Evolutionary conservation across 1,284 basidiomycete genomes (phyloP).

Genomic region (Vanrija sp.): DNA sequence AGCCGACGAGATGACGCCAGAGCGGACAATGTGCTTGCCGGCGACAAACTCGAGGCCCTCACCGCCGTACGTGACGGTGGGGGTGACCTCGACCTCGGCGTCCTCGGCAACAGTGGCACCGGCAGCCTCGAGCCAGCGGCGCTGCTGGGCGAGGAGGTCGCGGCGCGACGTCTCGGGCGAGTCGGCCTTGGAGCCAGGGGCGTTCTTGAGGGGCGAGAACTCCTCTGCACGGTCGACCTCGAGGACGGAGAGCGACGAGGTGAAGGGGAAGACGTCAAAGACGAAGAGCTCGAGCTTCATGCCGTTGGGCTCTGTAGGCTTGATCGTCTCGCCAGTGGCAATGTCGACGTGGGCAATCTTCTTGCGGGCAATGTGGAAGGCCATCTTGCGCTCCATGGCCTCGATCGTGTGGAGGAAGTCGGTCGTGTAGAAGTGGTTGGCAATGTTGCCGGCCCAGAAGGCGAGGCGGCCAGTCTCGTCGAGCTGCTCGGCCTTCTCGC

Average conservation of each 20-base stretch:
- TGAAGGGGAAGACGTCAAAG: constrained; percentile 98
- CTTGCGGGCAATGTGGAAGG: constrained; percentile 97
- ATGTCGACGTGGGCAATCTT: constrained; percentile 86
- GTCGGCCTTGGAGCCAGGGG: constrained; percentile 89
- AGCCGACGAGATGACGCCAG: constrained; percentile 36
- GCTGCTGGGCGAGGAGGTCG: constrained; percentile 88
- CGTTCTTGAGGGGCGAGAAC: constrained; percentile 97
- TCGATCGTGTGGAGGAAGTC: constrained; percentile 76
- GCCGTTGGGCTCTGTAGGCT: constrained; percentile 87
- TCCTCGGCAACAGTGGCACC: constrained; percentile 63
- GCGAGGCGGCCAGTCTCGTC: constrained; percentile 70
- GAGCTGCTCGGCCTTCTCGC: constrained; percentile 74
- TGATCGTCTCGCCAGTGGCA: constrained; percentile 60
- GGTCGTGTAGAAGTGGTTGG: constrained; percentile 96
- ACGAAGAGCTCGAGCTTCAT: constrained; percentile 99
- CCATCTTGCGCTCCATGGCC: constrained; percentile 80
- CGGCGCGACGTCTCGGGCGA: constrained; percentile 83
- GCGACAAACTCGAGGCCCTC: constrained; percentile 79
- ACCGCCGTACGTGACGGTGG: constrained; percentile 81
- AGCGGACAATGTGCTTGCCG: constrained; percentile 69
- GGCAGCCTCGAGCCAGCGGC: constrained; percentile 71
- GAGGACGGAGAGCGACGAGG: constrained; percentile 75
- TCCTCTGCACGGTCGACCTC: constrained; percentile 86
- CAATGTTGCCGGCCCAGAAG: constrained; percentile 96
- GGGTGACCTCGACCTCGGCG: constrained; percentile 85